Base-by-base conservation (phyloP, 805 yeast genomes). In the Starmerella tilneyi region DNA sequence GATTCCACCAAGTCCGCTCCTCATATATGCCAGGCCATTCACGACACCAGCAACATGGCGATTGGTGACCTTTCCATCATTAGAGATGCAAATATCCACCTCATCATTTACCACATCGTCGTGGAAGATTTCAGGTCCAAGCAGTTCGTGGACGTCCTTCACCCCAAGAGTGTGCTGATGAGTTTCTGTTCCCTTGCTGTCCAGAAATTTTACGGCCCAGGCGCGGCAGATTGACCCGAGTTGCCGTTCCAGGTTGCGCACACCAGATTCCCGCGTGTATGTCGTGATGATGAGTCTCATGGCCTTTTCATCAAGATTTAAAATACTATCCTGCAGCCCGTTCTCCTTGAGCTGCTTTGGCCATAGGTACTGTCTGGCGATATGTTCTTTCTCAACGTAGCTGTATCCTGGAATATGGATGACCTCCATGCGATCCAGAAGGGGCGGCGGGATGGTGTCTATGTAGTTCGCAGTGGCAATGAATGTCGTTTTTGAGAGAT, bases 231-330 rank as follows among this genome's bases (percentile, higher is more conserved):
- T 69, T 0, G 84, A 70, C 0, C 86, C 86, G 43, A 86, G 67
- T 46, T 72, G 70, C 35, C 94, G 70, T 56, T 85, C 94, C 49
- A 86, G 68, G 48, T 74, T 77, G 54, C 96, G 72, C 16, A 85
- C 94, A 3, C 96, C 96, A 0, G 94, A 76, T 61, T 85, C 96
- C 44, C 88, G 68, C 0, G 94, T 81, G 59, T 84, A 85, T 50
- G 72, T 74, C 3, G 76, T 66, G 21, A 84, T 80, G 39, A 85
- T 65, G 40, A 72, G 71, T 54, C 73, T 64, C 68, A 85, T 69
- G 1, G 81, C 78, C 0, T 69, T 69, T 19, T 73, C 72, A 84
- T 61, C 5, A 53, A 47, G 6, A 83, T 70, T 31, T 69, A 34
- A 5, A 13, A 17, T 65, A 7, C 61, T 63, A 1, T 53, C 46